Base-by-base conservation (phyloP, 208 protist species). In the Trypanosoma theileri region DNA sequence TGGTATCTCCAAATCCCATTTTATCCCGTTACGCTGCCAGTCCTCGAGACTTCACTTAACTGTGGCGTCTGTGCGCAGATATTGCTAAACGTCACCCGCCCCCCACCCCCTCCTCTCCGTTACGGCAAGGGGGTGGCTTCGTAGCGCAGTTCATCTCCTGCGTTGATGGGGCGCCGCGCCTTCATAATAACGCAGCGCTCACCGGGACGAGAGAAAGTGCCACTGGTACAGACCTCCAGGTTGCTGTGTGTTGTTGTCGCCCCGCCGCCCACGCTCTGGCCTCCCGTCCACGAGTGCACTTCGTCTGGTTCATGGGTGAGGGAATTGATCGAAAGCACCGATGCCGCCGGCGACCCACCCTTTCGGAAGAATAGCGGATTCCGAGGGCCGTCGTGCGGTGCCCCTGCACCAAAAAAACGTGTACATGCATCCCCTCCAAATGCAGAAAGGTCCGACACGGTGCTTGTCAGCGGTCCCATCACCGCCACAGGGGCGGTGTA, bases 321-420 rank as follows among this genome's bases (percentile, higher is more conserved):
- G 11, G 66, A 71, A 45, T 61, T 71, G 10, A 71, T 61, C 13
- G 66, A 71, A 24, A 71, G 66, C 45, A 71, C 26, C 1, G 66
- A 71, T 22, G 21, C 10, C 44, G 45, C 57, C 12, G 56, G 31
- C n/a, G 54, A 61, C 10, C 53, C 66, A 0, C 46, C 35, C 31
- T 50, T 63, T 14, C 46, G 42, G 24, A 57, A 28, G 35, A 46
- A 52, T 24, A 71, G 45, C 10, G 66, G 55, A 42, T 59, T 57
- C 3, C 44, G 44, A 40, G 9, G 45, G 19, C 35, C 17, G 3
- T 21, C 28, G 6, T 35, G 28, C 22, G 56, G 21, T 45, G 13
- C n/a, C 9, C 45, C 24, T 7, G 61, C 66, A 17, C 12, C 28
- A 24, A 55, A 59, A 48, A 63, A 71, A 8, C 66, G 66, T 10